phyloP scores from a whole-genome alignment of 352 stramenopile genomes.

The Detonula confervacea region DNA sequence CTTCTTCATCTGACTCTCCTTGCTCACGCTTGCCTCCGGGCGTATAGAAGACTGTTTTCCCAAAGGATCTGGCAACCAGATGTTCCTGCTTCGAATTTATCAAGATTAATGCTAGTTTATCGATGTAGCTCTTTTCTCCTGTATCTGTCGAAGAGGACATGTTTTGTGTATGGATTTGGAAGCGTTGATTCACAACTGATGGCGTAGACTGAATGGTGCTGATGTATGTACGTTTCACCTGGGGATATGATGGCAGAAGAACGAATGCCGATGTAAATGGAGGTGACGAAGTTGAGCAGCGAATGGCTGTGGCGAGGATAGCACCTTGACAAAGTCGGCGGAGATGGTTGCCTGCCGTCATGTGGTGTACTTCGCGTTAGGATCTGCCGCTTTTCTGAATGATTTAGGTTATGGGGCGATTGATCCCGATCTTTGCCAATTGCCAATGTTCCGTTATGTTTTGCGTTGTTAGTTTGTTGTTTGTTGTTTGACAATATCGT shows the following conservation, averaged over 20 bases:
- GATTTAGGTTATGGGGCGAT: too few relatives aligned
- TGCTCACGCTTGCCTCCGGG: constrained; percentile 63
- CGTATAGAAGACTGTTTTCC: constrained; percentile 62
- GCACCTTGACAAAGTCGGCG: too few relatives aligned
- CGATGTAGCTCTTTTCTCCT: constrained; percentile 39
- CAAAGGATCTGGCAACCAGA: constrained; percentile 54
- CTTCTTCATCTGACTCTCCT: constrained; percentile 55
- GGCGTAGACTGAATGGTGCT: not conserved
- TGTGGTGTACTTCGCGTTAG: too few relatives aligned
- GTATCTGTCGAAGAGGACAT: constrained; percentile 18
- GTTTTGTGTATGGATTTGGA: too few relatives aligned
- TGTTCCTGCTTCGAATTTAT: constrained; percentile 56
- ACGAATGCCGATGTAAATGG: constrained; percentile 2
- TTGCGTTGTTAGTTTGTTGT: too few relatives aligned
- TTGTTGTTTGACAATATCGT: too few relatives aligned
- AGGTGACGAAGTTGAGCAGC: not conserved
- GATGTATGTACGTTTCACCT: not conserved
- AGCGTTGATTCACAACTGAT: too few relatives aligned
- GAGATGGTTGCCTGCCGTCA: too few relatives aligned
- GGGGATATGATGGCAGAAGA: not conserved
- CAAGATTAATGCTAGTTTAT: constrained; percentile 64
- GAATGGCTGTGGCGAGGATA: too few relatives aligned
- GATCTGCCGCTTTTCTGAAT: too few relatives aligned
- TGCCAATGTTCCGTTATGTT: too few relatives aligned
- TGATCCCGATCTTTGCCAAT: too few relatives aligned